Evolutionary conservation across 2,329 filamentous ascomycete genomes (phyloP).

Genomic region (Xylariomycetidae sp.): DNA sequence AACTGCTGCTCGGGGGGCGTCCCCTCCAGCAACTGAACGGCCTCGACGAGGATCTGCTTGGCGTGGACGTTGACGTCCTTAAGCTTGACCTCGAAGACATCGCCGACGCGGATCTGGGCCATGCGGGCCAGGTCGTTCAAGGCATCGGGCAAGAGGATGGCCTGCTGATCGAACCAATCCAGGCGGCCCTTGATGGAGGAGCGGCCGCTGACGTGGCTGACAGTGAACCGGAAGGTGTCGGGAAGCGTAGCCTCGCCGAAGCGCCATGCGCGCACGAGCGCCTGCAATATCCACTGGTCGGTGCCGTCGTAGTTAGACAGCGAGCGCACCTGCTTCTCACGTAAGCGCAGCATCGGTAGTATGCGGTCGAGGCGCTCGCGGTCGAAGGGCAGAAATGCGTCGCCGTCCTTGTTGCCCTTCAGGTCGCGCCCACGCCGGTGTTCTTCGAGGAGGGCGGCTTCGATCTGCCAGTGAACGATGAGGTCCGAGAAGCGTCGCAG

Average conservation of each 20-base stretch:
- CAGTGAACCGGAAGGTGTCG: constrained; percentile 43
- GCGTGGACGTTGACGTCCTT: constrained; percentile 47
- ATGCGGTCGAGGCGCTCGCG: constrained; percentile 35
- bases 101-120: constrained; percentile 42
- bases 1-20: no score
- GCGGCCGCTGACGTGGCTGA: constrained; percentile 32
- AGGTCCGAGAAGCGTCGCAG: constrained; percentile 62
- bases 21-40: constrained; percentile 28
- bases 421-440: constrained; percentile 30
- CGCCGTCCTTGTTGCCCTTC: constrained; percentile 23
- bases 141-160: constrained; percentile 34
- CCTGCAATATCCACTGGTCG: constrained; percentile 54
- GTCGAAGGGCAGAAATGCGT: constrained; percentile 42
- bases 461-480: constrained; percentile 63
- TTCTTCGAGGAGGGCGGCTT: constrained; percentile 50
- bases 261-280: constrained; percentile 56
- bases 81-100: constrained; percentile 53
- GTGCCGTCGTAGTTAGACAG: constrained; percentile 39
- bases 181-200: constrained; percentile 36
- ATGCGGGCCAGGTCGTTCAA: constrained; percentile 34
- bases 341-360: constrained; percentile 46
- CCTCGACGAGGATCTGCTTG: constrained; percentile 42
- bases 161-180: constrained; percentile 45
- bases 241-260: constrained; percentile 46
- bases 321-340: constrained; percentile 45